A percentile compares a stretch with the other conserved stretches of the same genome.
Conservation (phyloP, 805 yeast species). For the Priceomyces castillae region DNA sequence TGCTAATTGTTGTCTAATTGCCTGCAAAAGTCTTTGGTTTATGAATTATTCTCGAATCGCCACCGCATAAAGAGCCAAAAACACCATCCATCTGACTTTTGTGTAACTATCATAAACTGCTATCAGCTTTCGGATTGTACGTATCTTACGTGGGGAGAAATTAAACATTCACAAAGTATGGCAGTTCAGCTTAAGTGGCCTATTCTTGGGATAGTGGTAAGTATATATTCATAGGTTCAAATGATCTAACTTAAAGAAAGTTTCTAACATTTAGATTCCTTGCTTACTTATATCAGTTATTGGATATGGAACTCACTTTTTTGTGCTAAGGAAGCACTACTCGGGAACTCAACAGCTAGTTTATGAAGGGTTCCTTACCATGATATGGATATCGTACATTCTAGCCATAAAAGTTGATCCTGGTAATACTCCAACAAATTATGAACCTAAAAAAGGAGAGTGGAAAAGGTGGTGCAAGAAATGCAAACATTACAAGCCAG, state of each 20-base stretch:
- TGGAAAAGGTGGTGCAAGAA: slow-evolving; percentile 74
- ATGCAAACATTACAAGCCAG: slow-evolving; percentile 74
- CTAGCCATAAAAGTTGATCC: slow-evolving; percentile 67
- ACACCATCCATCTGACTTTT: slow-evolving; percentile 1
- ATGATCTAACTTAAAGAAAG: background rate
- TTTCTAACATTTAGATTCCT: slow-evolving; percentile 54
- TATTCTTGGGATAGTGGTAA: slow-evolving; percentile 45
- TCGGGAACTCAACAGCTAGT: slow-evolving; percentile 37
- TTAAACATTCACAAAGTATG: slow-evolving; percentile 15
- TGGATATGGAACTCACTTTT: slow-evolving; percentile 62
- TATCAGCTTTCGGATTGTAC: background rate
- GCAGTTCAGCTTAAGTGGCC: slow-evolving; percentile 45
- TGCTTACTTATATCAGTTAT: slow-evolving; percentile 50
- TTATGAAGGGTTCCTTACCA: slow-evolving; percentile 46
- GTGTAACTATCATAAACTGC: slow-evolving; percentile 9
- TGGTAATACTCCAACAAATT: slow-evolving; percentile 60
- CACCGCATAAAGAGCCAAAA: slow-evolving; percentile 10
- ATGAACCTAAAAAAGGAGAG: slow-evolving; percentile 40
- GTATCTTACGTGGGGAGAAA: background rate
- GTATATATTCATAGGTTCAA: slow-evolving; percentile 9
- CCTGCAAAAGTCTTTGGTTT: slow-evolving; percentile 1
- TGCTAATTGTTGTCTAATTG: background rate
- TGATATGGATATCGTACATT: slow-evolving; percentile 73
- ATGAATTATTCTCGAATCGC: slow-evolving; percentile 7
- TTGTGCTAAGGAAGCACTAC: slow-evolving; percentile 49